phyloP scores from a whole-genome alignment of 2,329 filamentous ascomycete genomes.

The Aspergillus sp. region DNA sequence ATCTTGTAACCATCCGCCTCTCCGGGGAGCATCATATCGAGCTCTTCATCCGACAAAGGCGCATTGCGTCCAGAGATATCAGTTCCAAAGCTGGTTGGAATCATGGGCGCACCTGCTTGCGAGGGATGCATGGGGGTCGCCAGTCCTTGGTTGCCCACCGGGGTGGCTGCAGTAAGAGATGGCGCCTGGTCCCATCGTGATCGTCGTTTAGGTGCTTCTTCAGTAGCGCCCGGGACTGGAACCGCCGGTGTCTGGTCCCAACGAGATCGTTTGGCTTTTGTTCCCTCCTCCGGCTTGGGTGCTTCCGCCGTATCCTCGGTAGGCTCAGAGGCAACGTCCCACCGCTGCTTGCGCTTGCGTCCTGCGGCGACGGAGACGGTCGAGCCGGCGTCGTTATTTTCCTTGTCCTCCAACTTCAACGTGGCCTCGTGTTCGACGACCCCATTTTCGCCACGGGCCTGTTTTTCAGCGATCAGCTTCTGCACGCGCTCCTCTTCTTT shows the following conservation, averaged over 20 bases:
- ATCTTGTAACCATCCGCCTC: conserved; percentile 83
- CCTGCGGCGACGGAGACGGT: conserved; percentile 61
- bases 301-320: conserved; percentile 49
- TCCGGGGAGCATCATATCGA: conserved; percentile 79
- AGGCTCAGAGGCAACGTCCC: conserved; percentile 72
- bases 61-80: conserved; percentile 78
- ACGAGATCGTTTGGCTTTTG: conserved; percentile 72
- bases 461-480: conserved; percentile 74
- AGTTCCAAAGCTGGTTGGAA: conserved; percentile 68
- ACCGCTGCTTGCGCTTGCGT: conserved; percentile 88
- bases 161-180: conserved; percentile 62
- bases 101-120: conserved; percentile 52
- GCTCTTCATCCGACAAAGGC: conserved; percentile 85
- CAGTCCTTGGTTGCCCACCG: conserved; percentile 69
- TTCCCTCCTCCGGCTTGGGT: conserved; percentile 54
- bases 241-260: conserved; percentile 81
- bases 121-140: conserved; percentile 75
- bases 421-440: conserved; percentile 68
- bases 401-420: conserved; percentile 70
- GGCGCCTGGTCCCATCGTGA: conserved; percentile 93
- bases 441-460: conserved; percentile 59
- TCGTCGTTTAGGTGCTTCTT: conserved; percentile 66
- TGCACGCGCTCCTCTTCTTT: conserved; percentile 87
- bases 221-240: conserved; percentile 37
- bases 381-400: conserved; percentile 68